Percentiles rank a stretch among this genome's conserved stretches.
phyloP scores from a whole-genome alignment of 441 rosid species.

The Bocquillonia castaneifolia region DNA sequence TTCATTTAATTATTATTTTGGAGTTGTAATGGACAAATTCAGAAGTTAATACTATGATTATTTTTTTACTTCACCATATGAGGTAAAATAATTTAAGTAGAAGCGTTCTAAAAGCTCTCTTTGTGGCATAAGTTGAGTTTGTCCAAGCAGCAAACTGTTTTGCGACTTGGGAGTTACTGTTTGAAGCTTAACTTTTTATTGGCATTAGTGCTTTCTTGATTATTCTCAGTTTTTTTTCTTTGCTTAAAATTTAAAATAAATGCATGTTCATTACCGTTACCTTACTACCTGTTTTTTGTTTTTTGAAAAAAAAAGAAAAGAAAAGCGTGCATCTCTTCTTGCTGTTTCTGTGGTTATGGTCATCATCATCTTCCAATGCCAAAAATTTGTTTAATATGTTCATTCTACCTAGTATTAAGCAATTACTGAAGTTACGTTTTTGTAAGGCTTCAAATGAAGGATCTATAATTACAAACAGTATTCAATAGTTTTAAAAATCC shows the following conservation, averaged over 20 bases:
- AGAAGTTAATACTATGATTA: not conserved
- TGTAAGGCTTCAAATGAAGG: not conserved
- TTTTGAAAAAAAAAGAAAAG: too few species aligned
- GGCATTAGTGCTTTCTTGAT: not conserved
- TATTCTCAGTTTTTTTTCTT: not conserved
- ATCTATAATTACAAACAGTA: not conserved
- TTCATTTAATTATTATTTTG: not conserved
- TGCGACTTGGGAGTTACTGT: not conserved
- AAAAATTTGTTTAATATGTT: not conserved
- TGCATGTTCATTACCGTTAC: not conserved
- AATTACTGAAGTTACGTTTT: not conserved
- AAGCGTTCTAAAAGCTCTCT: not conserved
- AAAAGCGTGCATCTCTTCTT: not conserved
- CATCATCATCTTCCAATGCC: not conserved
- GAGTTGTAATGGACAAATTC: not conserved
- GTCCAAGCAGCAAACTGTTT: not conserved
- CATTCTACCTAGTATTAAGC: not conserved
- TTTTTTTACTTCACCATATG: not conserved
- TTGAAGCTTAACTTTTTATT: not conserved
- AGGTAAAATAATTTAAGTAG: not conserved
- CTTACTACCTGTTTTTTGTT: not conserved
- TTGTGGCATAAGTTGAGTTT: not conserved
- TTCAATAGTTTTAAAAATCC: not conserved
- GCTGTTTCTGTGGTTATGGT: not conserved
- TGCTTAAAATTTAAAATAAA: too few species aligned